phyloP scores from a whole-genome alignment of 2,329 filamentous ascomycete species.

The Thielaviopsis euricoi region DNA sequence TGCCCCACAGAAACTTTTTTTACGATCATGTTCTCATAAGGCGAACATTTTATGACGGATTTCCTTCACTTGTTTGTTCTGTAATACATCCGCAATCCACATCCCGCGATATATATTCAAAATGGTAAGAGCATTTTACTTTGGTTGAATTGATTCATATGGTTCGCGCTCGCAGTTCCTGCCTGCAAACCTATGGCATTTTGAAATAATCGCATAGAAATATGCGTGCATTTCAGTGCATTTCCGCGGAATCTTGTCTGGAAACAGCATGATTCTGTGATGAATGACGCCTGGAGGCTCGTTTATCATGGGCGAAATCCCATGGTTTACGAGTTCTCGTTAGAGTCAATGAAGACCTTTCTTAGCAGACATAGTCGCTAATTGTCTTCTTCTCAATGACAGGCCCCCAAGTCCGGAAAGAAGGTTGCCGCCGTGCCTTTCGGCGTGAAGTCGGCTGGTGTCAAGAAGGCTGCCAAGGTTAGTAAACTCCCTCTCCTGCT shows the following conservation, averaged over 20 bases:
- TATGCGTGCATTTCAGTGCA: slow-evolving; percentile 7
- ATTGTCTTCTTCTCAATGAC: slow-evolving; percentile 99
- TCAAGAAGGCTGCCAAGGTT: slow-evolving; percentile 96
- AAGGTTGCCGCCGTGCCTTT: slow-evolving; percentile 96
- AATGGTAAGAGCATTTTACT: slow-evolving; percentile 24
- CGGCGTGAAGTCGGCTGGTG: slow-evolving; percentile 77
- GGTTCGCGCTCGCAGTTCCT: slow-evolving; percentile 5
- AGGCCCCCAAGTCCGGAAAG: slow-evolving; percentile 97
- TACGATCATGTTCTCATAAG: slow-evolving; percentile 4
- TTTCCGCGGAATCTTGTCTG: slow-evolving; percentile 8
- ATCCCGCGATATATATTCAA: slow-evolving; percentile 18
- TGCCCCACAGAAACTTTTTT: background rate
- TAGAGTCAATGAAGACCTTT: slow-evolving; percentile 72
- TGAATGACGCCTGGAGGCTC: slow-evolving; percentile 12
- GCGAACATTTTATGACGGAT: background rate
- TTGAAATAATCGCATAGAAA: background rate
- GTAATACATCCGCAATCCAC: slow-evolving; percentile 6
- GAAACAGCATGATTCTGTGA: slow-evolving; percentile 8
- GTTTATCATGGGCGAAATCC: background rate
- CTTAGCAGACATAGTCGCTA: slow-evolving; percentile 69
- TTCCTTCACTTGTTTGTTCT: background rate
- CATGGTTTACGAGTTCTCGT: slow-evolving; percentile 39
- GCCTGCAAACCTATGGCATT: slow-evolving; percentile 1
- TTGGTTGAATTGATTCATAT: background rate
- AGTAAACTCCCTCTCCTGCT: slow-evolving; percentile 22